These are phyloP conservation scores for Hirsutella rhossiliensis DNA, from an alignment of 2,329 filamentous ascomycete species.

Conservation along the genomic window DNA sequence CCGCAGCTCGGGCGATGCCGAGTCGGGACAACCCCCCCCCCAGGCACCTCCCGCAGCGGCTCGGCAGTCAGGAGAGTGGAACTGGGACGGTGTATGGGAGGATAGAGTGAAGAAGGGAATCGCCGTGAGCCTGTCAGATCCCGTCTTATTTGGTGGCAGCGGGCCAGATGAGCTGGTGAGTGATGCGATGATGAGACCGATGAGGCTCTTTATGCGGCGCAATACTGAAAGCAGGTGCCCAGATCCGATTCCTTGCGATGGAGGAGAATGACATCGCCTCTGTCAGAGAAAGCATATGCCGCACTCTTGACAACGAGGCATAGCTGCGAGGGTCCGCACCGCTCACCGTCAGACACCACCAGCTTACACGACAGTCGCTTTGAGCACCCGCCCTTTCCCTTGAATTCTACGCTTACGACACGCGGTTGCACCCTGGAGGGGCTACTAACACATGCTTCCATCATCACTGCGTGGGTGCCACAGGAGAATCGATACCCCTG, in stretches of 20 bases:
- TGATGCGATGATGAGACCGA: background rate
- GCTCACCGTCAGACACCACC: background rate
- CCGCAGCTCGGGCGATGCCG: conserved; percentile 12
- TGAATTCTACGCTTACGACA: no score
- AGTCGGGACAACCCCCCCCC: background rate
- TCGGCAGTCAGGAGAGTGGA: conserved; percentile 66
- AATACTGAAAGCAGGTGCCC: background rate
- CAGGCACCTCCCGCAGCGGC: conserved; percentile 3
- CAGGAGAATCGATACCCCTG: no score
- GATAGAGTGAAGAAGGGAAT: conserved; percentile 74
- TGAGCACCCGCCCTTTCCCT: no score
- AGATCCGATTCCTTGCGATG: conserved; percentile 58
- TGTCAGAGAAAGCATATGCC: conserved; percentile 45
- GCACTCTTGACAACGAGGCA: conserved; percentile 29
- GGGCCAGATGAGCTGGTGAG: conserved; percentile 62
- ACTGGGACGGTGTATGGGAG: conserved; percentile 97
- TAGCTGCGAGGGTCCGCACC: conserved; percentile 2
- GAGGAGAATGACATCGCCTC: conserved; percentile 45
- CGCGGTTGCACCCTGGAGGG: no score
- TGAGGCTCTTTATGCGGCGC: background rate
- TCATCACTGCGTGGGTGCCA: no score
- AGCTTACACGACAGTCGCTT: no score
- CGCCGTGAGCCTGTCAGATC: conserved; percentile 64
- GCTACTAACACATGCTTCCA: no score
- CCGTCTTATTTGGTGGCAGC: conserved; percentile 60